phyloP scores from a whole-genome alignment of 1,284 basidiomycete species.

The Anthracocystis walkeri region DNA sequence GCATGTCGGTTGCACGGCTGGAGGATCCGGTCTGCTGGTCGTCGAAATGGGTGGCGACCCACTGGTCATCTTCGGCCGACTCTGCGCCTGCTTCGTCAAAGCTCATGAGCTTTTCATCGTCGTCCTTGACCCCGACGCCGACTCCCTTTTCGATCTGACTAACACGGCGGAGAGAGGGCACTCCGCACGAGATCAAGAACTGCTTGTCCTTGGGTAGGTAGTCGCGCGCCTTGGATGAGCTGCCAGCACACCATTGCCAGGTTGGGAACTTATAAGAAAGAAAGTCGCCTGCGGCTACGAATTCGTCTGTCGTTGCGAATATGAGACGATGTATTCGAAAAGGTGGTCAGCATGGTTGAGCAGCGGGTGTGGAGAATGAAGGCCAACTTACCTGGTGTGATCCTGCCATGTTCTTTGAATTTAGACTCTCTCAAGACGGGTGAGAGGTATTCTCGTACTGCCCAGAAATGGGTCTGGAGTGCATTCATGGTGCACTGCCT shows the following conservation, averaged over 20 bases:
- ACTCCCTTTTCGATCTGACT: slow-evolving; percentile 58
- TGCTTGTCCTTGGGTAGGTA: slow-evolving; percentile 95
- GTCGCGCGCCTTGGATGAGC: slow-evolving; percentile 83
- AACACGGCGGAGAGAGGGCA: slow-evolving; percentile 65
- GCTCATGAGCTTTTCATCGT: slow-evolving; percentile 54
- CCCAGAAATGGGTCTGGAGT: slow-evolving; percentile 83
- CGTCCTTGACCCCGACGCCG: slow-evolving; percentile 35
- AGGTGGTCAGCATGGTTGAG: neutral
- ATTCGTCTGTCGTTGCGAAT: slow-evolving; percentile 58
- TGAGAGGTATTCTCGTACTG: slow-evolving; percentile 93
- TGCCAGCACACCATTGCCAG: slow-evolving; percentile 71
- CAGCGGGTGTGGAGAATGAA: too few species aligned
- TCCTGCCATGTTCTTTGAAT: slow-evolving; percentile 97
- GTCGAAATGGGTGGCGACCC: slow-evolving; percentile 59
- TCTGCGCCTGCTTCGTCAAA: slow-evolving; percentile 44
- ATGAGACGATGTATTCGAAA: neutral
- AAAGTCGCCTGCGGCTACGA: slow-evolving; percentile 68
- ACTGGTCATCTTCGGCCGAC: slow-evolving; percentile 51
- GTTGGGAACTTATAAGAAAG: slow-evolving; percentile 67
- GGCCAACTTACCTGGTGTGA: slow-evolving; percentile 83
- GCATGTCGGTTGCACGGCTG: slow-evolving; percentile 48
- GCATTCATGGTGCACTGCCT: slow-evolving; percentile 23
- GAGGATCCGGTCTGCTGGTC: slow-evolving; percentile 13
- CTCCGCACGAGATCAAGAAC: slow-evolving; percentile 78
- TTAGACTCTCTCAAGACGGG: slow-evolving; percentile 97